Percentiles rank a stretch among this genome's conserved stretches.
Evolutionary conservation across 2,329 filamentous ascomycete genomes (phyloP).

Genomic region (Diaporthe vaccinii): DNA sequence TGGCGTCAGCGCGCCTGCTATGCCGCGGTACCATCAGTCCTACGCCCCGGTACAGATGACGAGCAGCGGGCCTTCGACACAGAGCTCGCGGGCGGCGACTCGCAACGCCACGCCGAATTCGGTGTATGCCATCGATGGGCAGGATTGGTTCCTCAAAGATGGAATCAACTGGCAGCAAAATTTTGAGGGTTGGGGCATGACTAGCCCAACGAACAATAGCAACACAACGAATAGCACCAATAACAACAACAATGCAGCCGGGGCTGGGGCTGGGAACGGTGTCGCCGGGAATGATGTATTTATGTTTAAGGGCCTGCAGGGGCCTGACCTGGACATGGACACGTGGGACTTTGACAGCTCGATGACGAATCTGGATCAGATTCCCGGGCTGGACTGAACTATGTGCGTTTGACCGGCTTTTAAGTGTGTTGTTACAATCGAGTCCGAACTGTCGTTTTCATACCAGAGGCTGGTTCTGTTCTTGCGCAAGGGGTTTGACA

Average conservation of each 20-base stretch:
- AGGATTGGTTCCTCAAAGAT: conserved; percentile 71
- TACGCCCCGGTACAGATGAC: conserved; percentile 45
- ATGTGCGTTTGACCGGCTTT: neutral
- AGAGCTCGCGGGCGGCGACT: conserved; percentile 41
- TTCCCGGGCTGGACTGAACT: conserved; percentile 47
- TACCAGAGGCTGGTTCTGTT: conserved; percentile 3
- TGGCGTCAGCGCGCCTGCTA: conserved; percentile 44
- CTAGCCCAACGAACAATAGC: conserved; percentile 32
- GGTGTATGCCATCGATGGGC: conserved; percentile 61
- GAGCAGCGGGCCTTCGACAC: conserved; percentile 42
- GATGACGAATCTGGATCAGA: conserved; percentile 46
- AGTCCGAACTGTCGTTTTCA: neutral
- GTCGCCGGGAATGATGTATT: conserved; percentile 42
- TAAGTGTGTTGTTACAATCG: neutral
- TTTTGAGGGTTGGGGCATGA: conserved; percentile 66
- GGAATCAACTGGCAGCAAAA: conserved; percentile 70
- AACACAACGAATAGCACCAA: neutral
- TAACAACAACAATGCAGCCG: neutral
- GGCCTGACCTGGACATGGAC: conserved; percentile 42
- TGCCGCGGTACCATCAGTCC: conserved; percentile 48
- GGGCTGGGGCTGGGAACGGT: conserved; percentile 38
- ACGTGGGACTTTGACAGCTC: conserved; percentile 45
- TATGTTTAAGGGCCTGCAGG: conserved; percentile 48
- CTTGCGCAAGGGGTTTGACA: neutral
- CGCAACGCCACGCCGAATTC: conserved; percentile 50